phyloP scores from a whole-genome alignment of 2,329 filamentous ascomycete species.

The Alternaria sp. region DNA sequence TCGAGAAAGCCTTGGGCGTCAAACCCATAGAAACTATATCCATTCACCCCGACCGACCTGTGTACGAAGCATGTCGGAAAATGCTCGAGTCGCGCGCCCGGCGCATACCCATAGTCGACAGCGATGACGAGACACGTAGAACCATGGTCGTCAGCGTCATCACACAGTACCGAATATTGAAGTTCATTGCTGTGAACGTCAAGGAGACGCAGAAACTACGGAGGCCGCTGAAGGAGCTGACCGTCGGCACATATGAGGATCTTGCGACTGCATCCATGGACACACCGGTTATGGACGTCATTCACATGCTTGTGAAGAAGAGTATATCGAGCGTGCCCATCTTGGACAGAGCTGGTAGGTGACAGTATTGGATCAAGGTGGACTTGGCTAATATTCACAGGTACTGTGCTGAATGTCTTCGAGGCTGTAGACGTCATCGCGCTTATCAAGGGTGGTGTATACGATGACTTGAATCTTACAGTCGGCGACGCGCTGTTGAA shows the following conservation, averaged over 20 bases:
- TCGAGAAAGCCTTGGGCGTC: conserved; percentile 92
- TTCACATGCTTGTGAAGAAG: conserved; percentile 88
- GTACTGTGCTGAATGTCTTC: conserved; percentile 89
- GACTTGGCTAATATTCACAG: conserved; percentile 47
- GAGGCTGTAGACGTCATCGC: conserved; percentile 97
- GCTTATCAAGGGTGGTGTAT: conserved; percentile 90
- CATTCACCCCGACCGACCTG: conserved; percentile 86
- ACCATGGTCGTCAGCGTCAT: conserved; percentile 96
- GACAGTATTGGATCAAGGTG: neutral
- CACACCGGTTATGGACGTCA: conserved; percentile 90
- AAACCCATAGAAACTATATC: conserved; percentile 92
- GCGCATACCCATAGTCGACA: conserved; percentile 90
- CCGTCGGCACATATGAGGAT: conserved; percentile 82
- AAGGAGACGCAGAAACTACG: conserved; percentile 86
- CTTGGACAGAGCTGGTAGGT: conserved; percentile 74
- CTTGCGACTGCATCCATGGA: conserved; percentile 87
- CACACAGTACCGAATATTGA: conserved; percentile 97
- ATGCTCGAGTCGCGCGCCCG: conserved; percentile 95
- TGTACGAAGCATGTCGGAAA: conserved; percentile 93
- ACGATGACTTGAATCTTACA: conserved; percentile 85
- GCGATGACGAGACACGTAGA: conserved; percentile 90
- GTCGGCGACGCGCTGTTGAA: conserved; percentile 90
- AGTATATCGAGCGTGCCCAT: conserved; percentile 97
- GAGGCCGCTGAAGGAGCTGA: conserved; percentile 84
- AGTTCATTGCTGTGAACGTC: conserved; percentile 97